Evolutionary conservation across 805 yeast species (phyloP).

Genomic region (Starmerella sirachaensis): DNA sequence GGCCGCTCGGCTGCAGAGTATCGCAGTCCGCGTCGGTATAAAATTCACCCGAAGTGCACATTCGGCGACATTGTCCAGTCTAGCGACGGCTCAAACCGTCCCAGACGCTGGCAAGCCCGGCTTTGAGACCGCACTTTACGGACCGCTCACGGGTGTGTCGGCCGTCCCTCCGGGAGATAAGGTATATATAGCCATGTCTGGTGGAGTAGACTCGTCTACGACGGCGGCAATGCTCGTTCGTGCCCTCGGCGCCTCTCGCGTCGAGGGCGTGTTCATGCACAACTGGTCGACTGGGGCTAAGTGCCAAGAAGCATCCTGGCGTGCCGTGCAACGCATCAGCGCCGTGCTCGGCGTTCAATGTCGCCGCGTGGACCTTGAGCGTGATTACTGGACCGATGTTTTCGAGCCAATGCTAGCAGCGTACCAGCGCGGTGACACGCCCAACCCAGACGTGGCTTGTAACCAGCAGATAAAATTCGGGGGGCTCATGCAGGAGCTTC

Average conservation of each 20-base stretch:
- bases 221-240: conserved; percentile 57
- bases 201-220: conserved; percentile 93
- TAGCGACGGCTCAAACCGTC: too few relatives aligned
- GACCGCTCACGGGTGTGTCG: conserved; percentile 9
- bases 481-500: conserved; percentile 37
- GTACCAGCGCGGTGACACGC: conserved; percentile 67
- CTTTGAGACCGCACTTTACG: background rate
- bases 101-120: too few relatives aligned
- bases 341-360: conserved; percentile 51
- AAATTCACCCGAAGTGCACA: too few relatives aligned
- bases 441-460: conserved; percentile 90
- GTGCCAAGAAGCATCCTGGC: conserved; percentile 84
- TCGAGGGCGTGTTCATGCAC: conserved; percentile 80
- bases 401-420: conserved; percentile 80
- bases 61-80: too few relatives aligned
- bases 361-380: conserved; percentile 70
- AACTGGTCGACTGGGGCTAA: conserved; percentile 58
- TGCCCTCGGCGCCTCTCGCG: conserved; percentile 38
- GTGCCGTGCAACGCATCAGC: conserved; percentile 60
- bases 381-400: conserved; percentile 85
- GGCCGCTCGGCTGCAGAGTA: too few relatives aligned
- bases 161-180: conserved; percentile 35
- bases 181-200: conserved; percentile 81
- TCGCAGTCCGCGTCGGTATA: too few relatives aligned
- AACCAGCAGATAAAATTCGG: conserved; percentile 84